These are phyloP conservation scores for Candida nitratophila DNA, from an alignment of 805 yeast species.

Conservation along the genomic window DNA sequence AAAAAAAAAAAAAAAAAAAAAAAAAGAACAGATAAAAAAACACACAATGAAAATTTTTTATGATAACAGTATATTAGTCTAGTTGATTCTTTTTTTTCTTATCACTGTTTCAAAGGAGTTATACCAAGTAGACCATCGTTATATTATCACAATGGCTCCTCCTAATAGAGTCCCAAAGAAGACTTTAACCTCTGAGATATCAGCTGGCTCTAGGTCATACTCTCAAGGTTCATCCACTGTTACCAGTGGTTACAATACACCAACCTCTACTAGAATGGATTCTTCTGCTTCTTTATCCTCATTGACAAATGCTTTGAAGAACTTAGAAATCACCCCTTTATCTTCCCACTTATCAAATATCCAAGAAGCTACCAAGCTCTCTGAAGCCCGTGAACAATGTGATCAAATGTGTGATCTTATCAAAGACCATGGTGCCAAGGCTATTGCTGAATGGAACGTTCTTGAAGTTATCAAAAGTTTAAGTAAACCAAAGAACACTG, in stretches of 20 bases:
- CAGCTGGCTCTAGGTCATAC: background rate
- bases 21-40: too few species aligned
- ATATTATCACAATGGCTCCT: constrained; percentile 21
- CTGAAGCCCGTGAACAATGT: constrained; percentile 50
- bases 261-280: constrained; percentile 28
- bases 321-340: constrained; percentile 60
- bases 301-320: constrained; percentile 61
- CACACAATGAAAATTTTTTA: too few species aligned
- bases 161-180: constrained; percentile 21
- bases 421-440: constrained; percentile 33
- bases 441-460: constrained; percentile 60
- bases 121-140: background rate
- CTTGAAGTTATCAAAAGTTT: constrained; percentile 57
- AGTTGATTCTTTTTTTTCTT: too few species aligned
- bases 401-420: constrained; percentile 46
- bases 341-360: constrained; percentile 48
- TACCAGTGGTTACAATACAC: constrained; percentile 24
- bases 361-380: constrained; percentile 41
- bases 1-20: too few species aligned
- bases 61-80: too few species aligned
- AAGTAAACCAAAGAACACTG: constrained; percentile 65
- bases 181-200: constrained; percentile 9
- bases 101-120: too few species aligned
- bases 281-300: constrained; percentile 66
- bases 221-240: constrained; percentile 17